These are phyloP conservation scores for Fremontodendron californicum DNA, from an alignment of 345 rosid genomes.

Conservation along the genomic window DNA sequence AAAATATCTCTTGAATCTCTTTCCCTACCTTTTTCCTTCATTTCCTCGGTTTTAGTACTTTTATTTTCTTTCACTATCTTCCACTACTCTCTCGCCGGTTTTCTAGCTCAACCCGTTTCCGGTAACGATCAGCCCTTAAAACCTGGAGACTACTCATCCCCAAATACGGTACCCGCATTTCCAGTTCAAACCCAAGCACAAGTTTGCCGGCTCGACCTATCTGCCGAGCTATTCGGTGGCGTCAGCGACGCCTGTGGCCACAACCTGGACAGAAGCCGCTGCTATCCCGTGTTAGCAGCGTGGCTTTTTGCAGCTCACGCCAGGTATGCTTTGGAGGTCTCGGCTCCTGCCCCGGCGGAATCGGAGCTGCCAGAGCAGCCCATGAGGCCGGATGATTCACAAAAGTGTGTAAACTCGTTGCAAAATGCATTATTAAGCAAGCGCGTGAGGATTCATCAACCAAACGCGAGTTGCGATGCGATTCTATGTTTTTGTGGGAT, in stretches of 20 bases:
- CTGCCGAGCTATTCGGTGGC: conserved; percentile 95
- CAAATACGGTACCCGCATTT: conserved; percentile 83
- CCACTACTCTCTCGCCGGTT: conserved; percentile 33
- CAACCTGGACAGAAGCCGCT: conserved; percentile 85
- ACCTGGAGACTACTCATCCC: conserved; percentile 30
- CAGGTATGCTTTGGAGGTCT: conserved; percentile 69
- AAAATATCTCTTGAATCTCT: conserved; percentile 35
- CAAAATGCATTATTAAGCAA: conserved; percentile 72
- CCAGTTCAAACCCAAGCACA: conserved; percentile 68
- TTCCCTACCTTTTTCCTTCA: background rate
- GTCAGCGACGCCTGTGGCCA: conserved; percentile 83
- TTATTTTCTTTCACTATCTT: conserved; percentile 20
- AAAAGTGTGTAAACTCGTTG: conserved; percentile 88
- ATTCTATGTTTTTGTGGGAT: conserved; percentile 93
- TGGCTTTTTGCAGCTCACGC: conserved; percentile 99
- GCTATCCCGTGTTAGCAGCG: conserved; percentile 92
- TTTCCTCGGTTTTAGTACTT: conserved; percentile 17
- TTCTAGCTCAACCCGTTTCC: conserved; percentile 57
- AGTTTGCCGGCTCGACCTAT: conserved; percentile 80
- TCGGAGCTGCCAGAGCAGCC: conserved; percentile 55
- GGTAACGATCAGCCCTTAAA: conserved; percentile 40
- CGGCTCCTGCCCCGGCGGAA: conserved; percentile 52
- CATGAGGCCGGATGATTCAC: conserved; percentile 93
- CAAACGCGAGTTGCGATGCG: conserved; percentile 80
- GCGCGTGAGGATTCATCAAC: conserved; percentile 77